A percentile compares a stretch with the other conserved stretches of the same genome.
phyloP scores from a whole-genome alignment of 2,329 filamentous ascomycete genomes.

The Lasiodiplodia hormozganensis region DNA sequence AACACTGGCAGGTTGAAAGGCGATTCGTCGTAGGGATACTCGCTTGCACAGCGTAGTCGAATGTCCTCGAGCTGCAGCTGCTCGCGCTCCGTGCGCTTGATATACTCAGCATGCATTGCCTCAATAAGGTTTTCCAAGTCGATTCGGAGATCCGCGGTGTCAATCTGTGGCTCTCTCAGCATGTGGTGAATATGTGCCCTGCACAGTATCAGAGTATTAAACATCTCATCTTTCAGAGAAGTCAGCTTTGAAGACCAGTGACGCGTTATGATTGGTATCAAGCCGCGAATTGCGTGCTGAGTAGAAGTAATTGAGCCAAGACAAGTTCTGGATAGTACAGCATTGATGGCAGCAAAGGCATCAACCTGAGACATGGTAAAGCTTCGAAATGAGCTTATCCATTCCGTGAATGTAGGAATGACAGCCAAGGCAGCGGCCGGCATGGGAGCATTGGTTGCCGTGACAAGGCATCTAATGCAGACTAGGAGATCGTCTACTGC shows the following conservation, averaged over 20 bases:
- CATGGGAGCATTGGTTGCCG: constrained; percentile 72
- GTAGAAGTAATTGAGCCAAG: constrained; percentile 73
- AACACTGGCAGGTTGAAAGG: constrained; percentile 36
- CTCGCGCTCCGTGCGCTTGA: constrained; percentile 71
- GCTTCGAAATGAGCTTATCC: constrained; percentile 67
- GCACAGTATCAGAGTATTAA: constrained; percentile 73
- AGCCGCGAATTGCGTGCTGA: constrained; percentile 62
- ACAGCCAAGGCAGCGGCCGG: constrained; percentile 63
- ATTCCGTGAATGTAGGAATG: constrained; percentile 62
- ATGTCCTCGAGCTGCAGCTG: constrained; percentile 82
- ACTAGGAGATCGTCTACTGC: constrained; percentile 56
- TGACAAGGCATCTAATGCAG: constrained; percentile 69
- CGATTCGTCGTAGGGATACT: constrained; percentile 34
- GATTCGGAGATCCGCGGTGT: constrained; percentile 43
- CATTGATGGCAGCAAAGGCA: constrained; percentile 78
- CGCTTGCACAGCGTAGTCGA: constrained; percentile 44
- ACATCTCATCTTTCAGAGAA: constrained; percentile 74
- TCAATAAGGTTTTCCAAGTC: constrained; percentile 72
- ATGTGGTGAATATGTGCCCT: constrained; percentile 49
- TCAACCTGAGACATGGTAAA: constrained; percentile 71
- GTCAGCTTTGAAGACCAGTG: constrained; percentile 79
- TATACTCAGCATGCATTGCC: constrained; percentile 79
- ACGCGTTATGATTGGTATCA: constrained; percentile 74
- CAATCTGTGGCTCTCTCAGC: constrained; percentile 41
- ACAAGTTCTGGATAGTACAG: constrained; percentile 68